These are phyloP conservation scores for Fusarium brachygibbosum DNA, from an alignment of 2,329 filamentous ascomycete species.

Conservation along the genomic window DNA sequence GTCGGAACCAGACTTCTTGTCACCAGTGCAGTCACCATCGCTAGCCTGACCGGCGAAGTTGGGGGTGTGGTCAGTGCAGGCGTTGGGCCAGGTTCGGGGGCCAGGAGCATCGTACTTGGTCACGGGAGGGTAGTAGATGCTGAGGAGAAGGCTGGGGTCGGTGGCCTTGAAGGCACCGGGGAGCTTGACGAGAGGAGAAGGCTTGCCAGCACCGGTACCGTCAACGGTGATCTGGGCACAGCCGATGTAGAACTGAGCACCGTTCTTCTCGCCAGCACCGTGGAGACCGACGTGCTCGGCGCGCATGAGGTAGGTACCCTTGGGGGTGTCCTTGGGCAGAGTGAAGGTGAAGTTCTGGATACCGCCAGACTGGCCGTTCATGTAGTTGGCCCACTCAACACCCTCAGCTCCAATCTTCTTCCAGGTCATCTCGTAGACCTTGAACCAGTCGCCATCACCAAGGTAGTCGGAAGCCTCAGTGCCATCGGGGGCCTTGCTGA, in stretches of 20 bases:
- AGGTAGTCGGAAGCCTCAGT: constrained; percentile 50
- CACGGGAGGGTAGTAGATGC: constrained; percentile 54
- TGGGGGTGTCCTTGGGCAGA: constrained; percentile 48
- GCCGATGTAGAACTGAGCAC: constrained; percentile 56
- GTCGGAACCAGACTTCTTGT: constrained; percentile 38
- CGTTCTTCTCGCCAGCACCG: constrained; percentile 49
- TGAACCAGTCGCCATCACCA: constrained; percentile 56
- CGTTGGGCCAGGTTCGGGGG: constrained; percentile 53
- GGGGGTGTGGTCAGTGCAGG: constrained; percentile 56
- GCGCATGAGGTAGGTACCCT: constrained; percentile 55
- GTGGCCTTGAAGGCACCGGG: constrained; percentile 53
- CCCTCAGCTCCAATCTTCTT: constrained; percentile 49
- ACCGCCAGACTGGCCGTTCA: constrained; percentile 46
- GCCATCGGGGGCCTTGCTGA: constrained; percentile 53
- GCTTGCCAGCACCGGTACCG: constrained; percentile 50
- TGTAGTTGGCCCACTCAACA: constrained; percentile 52
- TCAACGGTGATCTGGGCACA: constrained; percentile 55
- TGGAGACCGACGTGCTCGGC: constrained; percentile 56
- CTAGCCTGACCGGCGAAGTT: constrained; percentile 52
- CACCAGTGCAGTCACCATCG: constrained; percentile 56
- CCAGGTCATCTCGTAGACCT: constrained; percentile 54
- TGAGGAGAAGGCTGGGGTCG: constrained; percentile 53
- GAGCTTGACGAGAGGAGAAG: constrained; percentile 50
- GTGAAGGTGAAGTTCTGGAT: constrained; percentile 55
- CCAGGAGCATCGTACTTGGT: constrained; percentile 53